Base-by-base conservation (phyloP, 768 basidiomycete species). In the Chalciporus chontae region DNA sequence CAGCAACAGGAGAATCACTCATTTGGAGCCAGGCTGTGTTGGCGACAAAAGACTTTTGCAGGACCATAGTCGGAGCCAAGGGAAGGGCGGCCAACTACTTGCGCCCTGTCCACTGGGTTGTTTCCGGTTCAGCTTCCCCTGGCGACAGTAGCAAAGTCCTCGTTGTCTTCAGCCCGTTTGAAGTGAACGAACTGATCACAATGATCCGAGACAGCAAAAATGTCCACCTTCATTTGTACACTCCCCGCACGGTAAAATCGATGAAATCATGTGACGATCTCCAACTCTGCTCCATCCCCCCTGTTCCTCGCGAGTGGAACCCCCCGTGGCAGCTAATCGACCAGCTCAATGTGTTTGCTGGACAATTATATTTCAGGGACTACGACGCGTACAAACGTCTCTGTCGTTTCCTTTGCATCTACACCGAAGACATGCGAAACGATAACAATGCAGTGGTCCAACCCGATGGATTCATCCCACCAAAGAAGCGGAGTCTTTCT, bases 151-250 rank as follows among this genome's bases (percentile, higher is more conserved):
- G 34, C 5, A 29, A 18, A 26, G 21, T 50, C n/a, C 49, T 50
- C 8, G 38, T 50, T 5, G 2, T 50, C 18, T 18, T 51, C 23
- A 51, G 50, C 32, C 50, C 50, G 3, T 51, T 39, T 5, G 48
- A 50, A 18, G 42, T 19, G 19, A 21, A 44, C 21, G 5, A 2
- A 11, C 10, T 50, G 13, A 19, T 43, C 2, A 19, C 41, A 11
- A 32, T 29, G 3, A 50, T 50, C 36, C 26, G 48, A 17, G 19
- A 2, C n/a, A 43, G 42, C 42, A n/a, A 39, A 13, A 5, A 43
- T n/a, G 26, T 50, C 19, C 48, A 50, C 42, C 42, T 50, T 4
- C 48, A 50, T 23, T 0, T 50, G 3, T 43, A 50, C n/a, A 17
- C 37, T 7, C 42, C 48, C 11, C 48, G 37, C 24, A 24, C 41